Base-by-base conservation (phyloP, 495 filamentous ascomycete species). In the Neurospora tetrasperma region DNA sequence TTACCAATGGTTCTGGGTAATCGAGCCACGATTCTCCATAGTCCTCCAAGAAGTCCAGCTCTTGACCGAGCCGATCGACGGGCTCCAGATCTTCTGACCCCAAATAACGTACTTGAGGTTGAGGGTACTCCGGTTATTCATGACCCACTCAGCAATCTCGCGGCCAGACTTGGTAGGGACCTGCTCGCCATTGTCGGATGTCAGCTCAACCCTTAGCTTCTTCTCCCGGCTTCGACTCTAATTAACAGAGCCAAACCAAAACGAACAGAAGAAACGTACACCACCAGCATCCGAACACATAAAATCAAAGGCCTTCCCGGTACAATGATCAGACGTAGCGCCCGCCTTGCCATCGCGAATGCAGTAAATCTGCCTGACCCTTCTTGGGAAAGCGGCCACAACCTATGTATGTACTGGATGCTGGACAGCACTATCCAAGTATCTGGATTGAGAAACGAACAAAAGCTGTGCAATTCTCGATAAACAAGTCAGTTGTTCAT, bases 51-150 rank as follows among this genome's bases (percentile, higher is more conserved):
- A 69, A 6, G 72, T 72, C 84, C 83, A 85, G 12, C 79, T 42
- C 70, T 73, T 77, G 14, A 79, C 80, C 0, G 43, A 62, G 71
- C 85, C 84, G 38, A 72, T 40, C 8, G 72, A 62, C 3, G 79
- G 76, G 48, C 80, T 80, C 84, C 83, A 86, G 73, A 85, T 85
- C 35, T 73, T 72, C 77, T 86, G 84, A 23, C 84, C 84, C 84
- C 84, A 85, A 71, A 85, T 85, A 16, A 84, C 78, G 69, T 86
- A 85, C 74, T 84, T 85, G 68, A 85, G 73, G 66, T 80, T 80
- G 42, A 86, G 76, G 4, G 74, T 59, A 5, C 70, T 71, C 43
- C 79, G 76, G 73, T 85, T 81, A 40, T 83, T 79, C 84, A 85
- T 85, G 10, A 80, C 76, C 84, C 84, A 85, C 72, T 85, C 82